Conservation (phyloP, 2,329 filamentous ascomycete species). For the Nemania abortiva region DNA sequence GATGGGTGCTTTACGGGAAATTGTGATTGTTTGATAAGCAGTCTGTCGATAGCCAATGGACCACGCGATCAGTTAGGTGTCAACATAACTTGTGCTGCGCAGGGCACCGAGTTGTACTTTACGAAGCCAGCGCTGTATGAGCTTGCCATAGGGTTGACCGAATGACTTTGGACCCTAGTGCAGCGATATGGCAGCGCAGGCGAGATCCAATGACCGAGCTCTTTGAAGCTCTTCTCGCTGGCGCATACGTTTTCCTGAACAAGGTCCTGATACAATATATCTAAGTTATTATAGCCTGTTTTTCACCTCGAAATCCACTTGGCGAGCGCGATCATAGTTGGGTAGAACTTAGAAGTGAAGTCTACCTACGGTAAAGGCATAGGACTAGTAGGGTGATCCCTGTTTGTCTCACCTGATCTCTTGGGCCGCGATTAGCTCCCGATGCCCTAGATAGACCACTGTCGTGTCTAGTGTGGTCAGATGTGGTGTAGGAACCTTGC, state of each 20-base stretch:
- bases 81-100: neutral
- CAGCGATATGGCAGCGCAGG: neutral
- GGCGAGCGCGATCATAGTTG: slow-evolving; percentile 3
- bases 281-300: slow-evolving; percentile 3
- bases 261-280: slow-evolving; percentile 1
- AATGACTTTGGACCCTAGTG: slow-evolving; percentile 4
- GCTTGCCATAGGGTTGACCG: neutral
- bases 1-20: neutral
- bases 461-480: no score
- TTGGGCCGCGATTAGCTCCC: slow-evolving; percentile 39
- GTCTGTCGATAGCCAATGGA: slow-evolving; percentile 8
- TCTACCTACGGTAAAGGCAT: neutral
- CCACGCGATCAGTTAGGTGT: neutral
- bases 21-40: neutral
- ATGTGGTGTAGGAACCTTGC: no score
- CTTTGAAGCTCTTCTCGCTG: slow-evolving; percentile 9
- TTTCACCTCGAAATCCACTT: slow-evolving; percentile 1
- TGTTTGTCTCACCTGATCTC: slow-evolving; percentile 40
- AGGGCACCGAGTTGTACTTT: neutral
- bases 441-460: slow-evolving; percentile 12
- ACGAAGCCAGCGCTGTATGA: neutral
- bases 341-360: slow-evolving; percentile 5
- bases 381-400: slow-evolving; percentile 21
- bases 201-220: slow-evolving; percentile 7
- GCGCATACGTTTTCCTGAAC: neutral